Percentiles rank a stretch among this genome's conserved stretches.
Evolutionary conservation across 495 filamentous ascomycete species (phyloP).

Genomic region (Neurospora tetraspora): DNA sequence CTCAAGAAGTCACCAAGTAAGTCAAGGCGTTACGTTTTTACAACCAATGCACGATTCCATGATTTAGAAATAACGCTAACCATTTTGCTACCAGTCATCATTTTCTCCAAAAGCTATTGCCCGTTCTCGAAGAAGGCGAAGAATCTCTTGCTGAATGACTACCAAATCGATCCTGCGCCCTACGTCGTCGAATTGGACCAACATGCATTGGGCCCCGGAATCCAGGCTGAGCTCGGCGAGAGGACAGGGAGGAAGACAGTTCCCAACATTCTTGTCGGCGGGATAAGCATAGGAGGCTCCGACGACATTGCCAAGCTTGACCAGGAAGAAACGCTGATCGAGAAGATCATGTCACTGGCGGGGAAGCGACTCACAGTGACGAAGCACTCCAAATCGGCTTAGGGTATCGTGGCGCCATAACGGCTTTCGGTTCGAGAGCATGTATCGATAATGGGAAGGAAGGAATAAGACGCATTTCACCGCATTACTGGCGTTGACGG

Average conservation of each 20-base stretch:
- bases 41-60: background rate
- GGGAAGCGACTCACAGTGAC: slow-evolving; percentile 53
- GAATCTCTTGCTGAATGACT: slow-evolving; percentile 66
- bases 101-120: slow-evolving; percentile 94
- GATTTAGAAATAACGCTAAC: slow-evolving; percentile 13
- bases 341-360: slow-evolving; percentile 62
- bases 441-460: background rate
- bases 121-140: slow-evolving; percentile 78
- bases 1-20: slow-evolving; percentile 73
- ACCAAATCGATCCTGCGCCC: slow-evolving; percentile 70
- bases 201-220: slow-evolving; percentile 57
- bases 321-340: slow-evolving; percentile 52
- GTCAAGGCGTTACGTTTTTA: slow-evolving; percentile 14
- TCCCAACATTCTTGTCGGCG: slow-evolving; percentile 82
- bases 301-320: slow-evolving; percentile 76
- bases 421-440: background rate
- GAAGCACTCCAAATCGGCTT: slow-evolving; percentile 20
- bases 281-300: slow-evolving; percentile 80
- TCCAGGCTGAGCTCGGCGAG: slow-evolving; percentile 60
- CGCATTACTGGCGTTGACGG: background rate
- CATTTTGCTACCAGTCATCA: slow-evolving; percentile 53
- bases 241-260: slow-evolving; percentile 78
- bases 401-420: background rate
- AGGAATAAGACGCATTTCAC: background rate
- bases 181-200: slow-evolving; percentile 86